Conservation (phyloP, 805 yeast genomes). For the Candida broadrunensis region DNA sequence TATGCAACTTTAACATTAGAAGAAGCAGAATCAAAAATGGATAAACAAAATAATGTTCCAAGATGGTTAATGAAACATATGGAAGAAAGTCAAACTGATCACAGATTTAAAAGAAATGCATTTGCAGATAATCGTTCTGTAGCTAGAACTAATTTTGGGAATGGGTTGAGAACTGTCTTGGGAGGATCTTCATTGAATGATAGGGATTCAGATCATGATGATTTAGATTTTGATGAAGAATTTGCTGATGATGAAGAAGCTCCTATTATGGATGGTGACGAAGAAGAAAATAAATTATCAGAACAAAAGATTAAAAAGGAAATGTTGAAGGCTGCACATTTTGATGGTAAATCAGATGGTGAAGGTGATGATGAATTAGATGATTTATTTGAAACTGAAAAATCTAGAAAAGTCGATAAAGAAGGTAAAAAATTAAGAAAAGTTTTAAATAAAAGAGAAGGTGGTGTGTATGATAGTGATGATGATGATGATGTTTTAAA, state of each 20-base stretch:
- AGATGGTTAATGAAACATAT: constrained; percentile 95
- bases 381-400: constrained; percentile 64
- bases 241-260: constrained; percentile 99
- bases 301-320: constrained; percentile 81
- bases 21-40: constrained; percentile 95
- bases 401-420: constrained; percentile 71
- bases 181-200: constrained; percentile 44
- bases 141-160: constrained; percentile 4
- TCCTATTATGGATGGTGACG: constrained; percentile 94
- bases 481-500: constrained; percentile 64
- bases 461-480: constrained; percentile 85
- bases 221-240: constrained; percentile 92
- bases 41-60: constrained; percentile 70
- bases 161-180: constrained; percentile 39
- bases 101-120: constrained; percentile 37
- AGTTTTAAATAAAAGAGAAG: constrained; percentile 80
- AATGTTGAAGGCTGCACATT: constrained; percentile 77
- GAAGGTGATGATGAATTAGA: constrained; percentile 64
- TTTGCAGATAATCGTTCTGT: constrained; percentile 1
- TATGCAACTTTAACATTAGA: constrained; percentile 92
- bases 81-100: constrained; percentile 54
- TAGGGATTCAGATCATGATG: constrained; percentile 80
- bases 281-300: constrained; percentile 88
- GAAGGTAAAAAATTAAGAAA: constrained; percentile 86
- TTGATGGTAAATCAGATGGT: constrained; percentile 58